Conservation (phyloP, 805 yeast genomes). For the Priceomyces medius region DNA sequence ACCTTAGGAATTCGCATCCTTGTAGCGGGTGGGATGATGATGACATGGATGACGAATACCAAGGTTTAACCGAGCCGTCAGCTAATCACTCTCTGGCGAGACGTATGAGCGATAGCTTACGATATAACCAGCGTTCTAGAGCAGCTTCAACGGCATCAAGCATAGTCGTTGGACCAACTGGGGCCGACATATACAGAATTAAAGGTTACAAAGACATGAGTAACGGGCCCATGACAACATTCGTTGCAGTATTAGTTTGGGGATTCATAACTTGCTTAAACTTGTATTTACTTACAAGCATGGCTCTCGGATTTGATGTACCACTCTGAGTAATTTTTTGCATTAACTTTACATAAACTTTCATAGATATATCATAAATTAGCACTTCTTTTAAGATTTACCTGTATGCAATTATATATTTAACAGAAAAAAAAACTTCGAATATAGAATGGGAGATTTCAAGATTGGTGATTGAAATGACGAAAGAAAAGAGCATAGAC, state of each 20-base stretch:
- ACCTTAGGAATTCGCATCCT: slow-evolving; percentile 40
- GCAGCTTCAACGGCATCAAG: background rate
- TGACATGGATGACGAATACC: slow-evolving; percentile 24
- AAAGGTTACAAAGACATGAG: slow-evolving; percentile 62
- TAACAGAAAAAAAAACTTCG: background rate
- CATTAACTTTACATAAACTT: background rate
- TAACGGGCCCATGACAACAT: slow-evolving; percentile 56
- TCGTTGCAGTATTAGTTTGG: slow-evolving; percentile 63
- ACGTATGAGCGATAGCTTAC: background rate
- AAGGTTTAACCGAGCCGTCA: slow-evolving; percentile 11
- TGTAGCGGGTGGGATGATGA: slow-evolving; percentile 44
- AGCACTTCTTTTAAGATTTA: background rate
- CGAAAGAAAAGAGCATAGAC: slow-evolving; percentile 14
- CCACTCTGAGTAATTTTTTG: slow-evolving; percentile 15
- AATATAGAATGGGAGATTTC: too few relatives aligned
- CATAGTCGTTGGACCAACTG: slow-evolving; percentile 1
- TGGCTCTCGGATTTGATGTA: slow-evolving; percentile 28
- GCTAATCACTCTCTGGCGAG: background rate
- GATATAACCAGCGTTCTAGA: background rate
- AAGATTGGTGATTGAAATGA: too few relatives aligned
- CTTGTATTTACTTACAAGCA: slow-evolving; percentile 56
- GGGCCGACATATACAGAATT: slow-evolving; percentile 20
- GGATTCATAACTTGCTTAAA: slow-evolving; percentile 68
- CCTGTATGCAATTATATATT: background rate
- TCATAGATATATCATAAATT: background rate